These are phyloP conservation scores for Kwoniella europaea DNA, from an alignment of 768 basidiomycete species.

Conservation along the genomic window DNA sequence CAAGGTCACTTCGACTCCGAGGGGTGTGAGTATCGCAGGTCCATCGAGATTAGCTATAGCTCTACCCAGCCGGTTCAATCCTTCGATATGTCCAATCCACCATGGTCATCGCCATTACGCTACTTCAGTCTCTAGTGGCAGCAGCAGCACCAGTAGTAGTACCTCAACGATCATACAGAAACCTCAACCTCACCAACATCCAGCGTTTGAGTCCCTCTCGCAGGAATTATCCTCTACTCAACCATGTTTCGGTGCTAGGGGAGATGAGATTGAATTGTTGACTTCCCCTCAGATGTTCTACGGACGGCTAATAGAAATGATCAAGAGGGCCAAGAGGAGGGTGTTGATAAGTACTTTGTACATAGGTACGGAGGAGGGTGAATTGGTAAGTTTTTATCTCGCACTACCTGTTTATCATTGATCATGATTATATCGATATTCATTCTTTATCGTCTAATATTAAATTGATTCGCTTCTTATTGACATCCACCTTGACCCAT, in stretches of 20 bases:
- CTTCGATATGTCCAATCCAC: constrained; percentile 2
- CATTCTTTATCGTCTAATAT: background rate
- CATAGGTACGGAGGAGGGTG: constrained; percentile 64
- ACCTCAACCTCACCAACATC: constrained; percentile 28
- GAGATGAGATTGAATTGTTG: constrained; percentile 65
- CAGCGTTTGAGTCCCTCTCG: constrained; percentile 36
- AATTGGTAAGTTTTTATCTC: constrained; percentile 67
- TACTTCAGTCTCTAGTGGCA: background rate
- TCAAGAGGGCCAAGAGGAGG: constrained; percentile 73
- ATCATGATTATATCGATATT: background rate
- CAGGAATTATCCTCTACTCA: constrained; percentile 36
- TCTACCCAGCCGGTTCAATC: background rate
- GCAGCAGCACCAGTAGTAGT: background rate
- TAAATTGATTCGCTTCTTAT: too few relatives aligned
- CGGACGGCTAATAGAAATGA: constrained; percentile 67
- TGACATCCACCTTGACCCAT: too few relatives aligned
- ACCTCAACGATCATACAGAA: constrained; percentile 3
- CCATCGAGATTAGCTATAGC: background rate
- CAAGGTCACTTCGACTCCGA: background rate
- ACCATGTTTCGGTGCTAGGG: constrained; percentile 57
- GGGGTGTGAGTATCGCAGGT: background rate
- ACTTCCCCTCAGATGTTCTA: constrained; percentile 69
- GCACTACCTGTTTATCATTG: background rate
- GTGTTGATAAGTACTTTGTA: constrained; percentile 75
- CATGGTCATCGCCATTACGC: constrained; percentile 8